These are phyloP conservation scores for Kappamyces sp. DNA, from an alignment of 192 early-diverging fungal genomes.

Conservation along the genomic window DNA sequence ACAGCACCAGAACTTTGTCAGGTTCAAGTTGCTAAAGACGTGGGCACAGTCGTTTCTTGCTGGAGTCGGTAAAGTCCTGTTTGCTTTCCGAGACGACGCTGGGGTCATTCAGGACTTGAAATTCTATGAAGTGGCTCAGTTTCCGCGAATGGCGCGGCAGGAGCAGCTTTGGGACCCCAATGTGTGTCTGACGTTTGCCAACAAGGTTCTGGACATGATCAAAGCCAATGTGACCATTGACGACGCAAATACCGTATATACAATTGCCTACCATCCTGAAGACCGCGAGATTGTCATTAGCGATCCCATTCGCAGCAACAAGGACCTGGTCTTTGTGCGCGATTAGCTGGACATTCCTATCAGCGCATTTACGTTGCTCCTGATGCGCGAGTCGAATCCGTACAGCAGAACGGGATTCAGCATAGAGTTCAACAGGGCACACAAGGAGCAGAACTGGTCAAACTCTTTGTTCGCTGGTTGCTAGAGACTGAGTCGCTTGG, in stretches of 20 bases:
- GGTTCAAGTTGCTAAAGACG: slow-evolving; percentile 79
- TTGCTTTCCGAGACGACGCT: slow-evolving; percentile 78
- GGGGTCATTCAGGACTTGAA: slow-evolving; percentile 54
- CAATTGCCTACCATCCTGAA: not conserved
- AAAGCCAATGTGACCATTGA: slow-evolving; percentile 18
- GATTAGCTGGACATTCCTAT: not conserved
- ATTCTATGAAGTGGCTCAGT: slow-evolving; percentile 68
- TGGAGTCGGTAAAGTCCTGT: slow-evolving; percentile 74
- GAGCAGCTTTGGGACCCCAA: slow-evolving; percentile 74
- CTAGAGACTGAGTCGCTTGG: too few species aligned
- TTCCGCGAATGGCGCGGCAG: slow-evolving; percentile 68
- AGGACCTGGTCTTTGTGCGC: slow-evolving; percentile 10
- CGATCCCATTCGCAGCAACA: slow-evolving; percentile 7
- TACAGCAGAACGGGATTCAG: slow-evolving; percentile 2
- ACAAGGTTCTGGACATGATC: slow-evolving; percentile 47
- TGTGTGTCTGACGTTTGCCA: slow-evolving; percentile 82
- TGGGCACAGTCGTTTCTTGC: slow-evolving; percentile 93
- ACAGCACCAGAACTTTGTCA: slow-evolving; percentile 31
- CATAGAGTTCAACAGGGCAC: slow-evolving; percentile 2
- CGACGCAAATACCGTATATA: slow-evolving; percentile 24
- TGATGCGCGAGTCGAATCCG: slow-evolving; percentile 2
- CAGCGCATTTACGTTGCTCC: not conserved
- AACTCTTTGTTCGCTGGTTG: not conserved
- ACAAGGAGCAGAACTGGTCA: slow-evolving; percentile 4
- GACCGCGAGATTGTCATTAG: slow-evolving; percentile 1